Conservation (phyloP, 805 yeast genomes). For the Teunomyces funiuensis region DNA sequence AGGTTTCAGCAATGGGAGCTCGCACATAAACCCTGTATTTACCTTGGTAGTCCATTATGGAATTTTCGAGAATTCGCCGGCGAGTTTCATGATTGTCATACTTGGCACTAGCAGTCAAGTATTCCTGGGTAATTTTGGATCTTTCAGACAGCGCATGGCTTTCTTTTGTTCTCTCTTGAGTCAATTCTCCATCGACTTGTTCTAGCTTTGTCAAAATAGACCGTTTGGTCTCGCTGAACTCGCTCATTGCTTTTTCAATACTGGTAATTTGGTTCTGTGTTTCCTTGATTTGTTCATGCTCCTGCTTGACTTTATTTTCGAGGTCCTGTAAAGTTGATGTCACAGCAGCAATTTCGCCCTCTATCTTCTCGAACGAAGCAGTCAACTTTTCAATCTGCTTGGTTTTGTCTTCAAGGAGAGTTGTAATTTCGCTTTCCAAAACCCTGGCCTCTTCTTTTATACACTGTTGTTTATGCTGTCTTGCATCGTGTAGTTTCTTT, state of each 20-base stretch:
- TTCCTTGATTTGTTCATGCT: slow-evolving; percentile 7
- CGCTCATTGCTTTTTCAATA: slow-evolving; percentile 18
- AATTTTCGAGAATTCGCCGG: slow-evolving; percentile 48
- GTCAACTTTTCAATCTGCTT: slow-evolving; percentile 23
- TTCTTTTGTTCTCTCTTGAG: slow-evolving; percentile 14
- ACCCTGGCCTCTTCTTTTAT: neutral
- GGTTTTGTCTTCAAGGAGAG: slow-evolving; percentile 2
- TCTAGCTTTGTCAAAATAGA: slow-evolving; percentile 20
- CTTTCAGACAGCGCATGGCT: neutral
- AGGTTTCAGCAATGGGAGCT: neutral
- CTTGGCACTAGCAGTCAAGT: slow-evolving; percentile 17
- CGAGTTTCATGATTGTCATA: slow-evolving; percentile 34
- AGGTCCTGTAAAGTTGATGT: slow-evolving; percentile 8
- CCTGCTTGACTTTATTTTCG: slow-evolving; percentile 4
- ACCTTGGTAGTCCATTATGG: slow-evolving; percentile 39
- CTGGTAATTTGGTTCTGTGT: slow-evolving; percentile 9
- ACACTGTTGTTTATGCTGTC: neutral
- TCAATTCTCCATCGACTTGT: slow-evolving; percentile 18
- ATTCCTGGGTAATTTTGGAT: neutral
- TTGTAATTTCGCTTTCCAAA: neutral
- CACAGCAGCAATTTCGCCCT: slow-evolving; percentile 18
- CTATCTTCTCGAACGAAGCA: slow-evolving; percentile 22
- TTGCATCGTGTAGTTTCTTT: neutral
- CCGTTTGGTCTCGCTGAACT: slow-evolving; percentile 16
- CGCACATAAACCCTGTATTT: slow-evolving; percentile 25